phyloP scores from a whole-genome alignment of 345 rosid genomes.

The Acer saccharum region DNA sequence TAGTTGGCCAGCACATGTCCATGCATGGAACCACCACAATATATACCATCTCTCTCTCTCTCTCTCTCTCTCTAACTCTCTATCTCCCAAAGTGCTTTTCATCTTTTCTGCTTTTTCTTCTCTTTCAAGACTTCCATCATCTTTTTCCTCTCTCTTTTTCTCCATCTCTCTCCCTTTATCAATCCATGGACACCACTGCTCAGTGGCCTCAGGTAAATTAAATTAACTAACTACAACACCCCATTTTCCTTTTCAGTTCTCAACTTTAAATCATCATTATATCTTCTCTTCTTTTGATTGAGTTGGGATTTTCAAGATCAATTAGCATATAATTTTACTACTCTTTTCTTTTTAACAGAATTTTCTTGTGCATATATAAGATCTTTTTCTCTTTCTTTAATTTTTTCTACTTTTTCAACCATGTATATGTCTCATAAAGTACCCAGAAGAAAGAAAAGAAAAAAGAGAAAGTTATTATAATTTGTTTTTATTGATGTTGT shows the following conservation, averaged over 20 bases:
- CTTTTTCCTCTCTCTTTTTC: not conserved
- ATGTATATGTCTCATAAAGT: constrained; percentile 18
- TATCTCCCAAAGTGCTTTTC: constrained; percentile 14
- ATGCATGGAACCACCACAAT: constrained; percentile 18
- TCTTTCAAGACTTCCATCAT: constrained; percentile 16
- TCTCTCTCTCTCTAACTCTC: not conserved
- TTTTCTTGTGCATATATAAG: constrained; percentile 16
- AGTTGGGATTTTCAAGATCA: constrained; percentile 8
- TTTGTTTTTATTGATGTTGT: constrained; percentile 7
- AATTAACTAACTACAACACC: not conserved
- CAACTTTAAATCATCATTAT: constrained; percentile 15
- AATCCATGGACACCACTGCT: constrained; percentile 43
- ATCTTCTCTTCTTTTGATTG: constrained; percentile 1
- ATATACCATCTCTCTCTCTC: not conserved
- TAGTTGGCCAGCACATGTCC: constrained; percentile 23
- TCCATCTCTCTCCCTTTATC: constrained; percentile 18
- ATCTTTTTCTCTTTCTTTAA: constrained; percentile 1
- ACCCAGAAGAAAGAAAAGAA: not conserved
- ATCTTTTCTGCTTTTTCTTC: constrained; percentile 22
- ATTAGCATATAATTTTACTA: constrained; percentile 4
- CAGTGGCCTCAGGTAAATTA: constrained; percentile 50
- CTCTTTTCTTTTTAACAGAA: not conserved
- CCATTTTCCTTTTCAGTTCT: constrained; percentile 17
- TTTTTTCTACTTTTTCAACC: constrained; percentile 7
- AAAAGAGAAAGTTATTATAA: constrained; percentile 4